A percentile compares a stretch with the other conserved stretches of the same genome.
Conservation (phyloP, 768 basidiomycete species). For the Mycena galopus region DNA sequence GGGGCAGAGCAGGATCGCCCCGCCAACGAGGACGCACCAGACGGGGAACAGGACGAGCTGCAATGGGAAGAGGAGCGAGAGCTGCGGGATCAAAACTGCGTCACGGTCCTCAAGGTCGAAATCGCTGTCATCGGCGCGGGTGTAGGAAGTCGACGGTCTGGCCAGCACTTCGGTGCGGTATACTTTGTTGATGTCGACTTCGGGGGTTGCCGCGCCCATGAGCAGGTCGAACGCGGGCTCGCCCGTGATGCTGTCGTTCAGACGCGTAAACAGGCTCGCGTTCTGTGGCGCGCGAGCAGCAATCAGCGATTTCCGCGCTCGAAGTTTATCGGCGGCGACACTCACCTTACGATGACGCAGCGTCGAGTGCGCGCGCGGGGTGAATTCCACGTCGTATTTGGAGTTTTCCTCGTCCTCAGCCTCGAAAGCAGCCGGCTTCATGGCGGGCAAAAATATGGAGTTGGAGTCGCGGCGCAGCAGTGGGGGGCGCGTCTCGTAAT, state of each 20-base stretch:
- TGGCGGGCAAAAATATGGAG: conserved; percentile 29
- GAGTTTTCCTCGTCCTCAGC: not conserved
- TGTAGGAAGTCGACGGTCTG: too few species aligned
- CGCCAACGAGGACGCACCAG: conserved; percentile 29
- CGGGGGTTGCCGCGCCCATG: not conserved
- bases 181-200: too few species aligned
- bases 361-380: conserved; percentile 23
- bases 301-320: not conserved
- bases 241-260: conserved; percentile 27
- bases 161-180: too few species aligned
- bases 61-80: conserved; percentile 22
- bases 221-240: not conserved
- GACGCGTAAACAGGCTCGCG: not conserved
- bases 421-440: not conserved
- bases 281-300: not conserved
- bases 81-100: not conserved
- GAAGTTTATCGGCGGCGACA: not conserved
- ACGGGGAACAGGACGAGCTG: conserved; percentile 31
- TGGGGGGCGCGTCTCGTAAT: conserved; percentile 21
- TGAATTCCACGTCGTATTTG: not conserved
- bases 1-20: conserved; percentile 24
- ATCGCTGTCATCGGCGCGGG: not conserved
- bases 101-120: not conserved
- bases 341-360: conserved; percentile 33
- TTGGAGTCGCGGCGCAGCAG: conserved; percentile 26